A percentile compares a stretch with the other conserved stretches of the same genome.
Conservation (phyloP, 345 rosid genomes). For the Eucalyptus pumila region DNA sequence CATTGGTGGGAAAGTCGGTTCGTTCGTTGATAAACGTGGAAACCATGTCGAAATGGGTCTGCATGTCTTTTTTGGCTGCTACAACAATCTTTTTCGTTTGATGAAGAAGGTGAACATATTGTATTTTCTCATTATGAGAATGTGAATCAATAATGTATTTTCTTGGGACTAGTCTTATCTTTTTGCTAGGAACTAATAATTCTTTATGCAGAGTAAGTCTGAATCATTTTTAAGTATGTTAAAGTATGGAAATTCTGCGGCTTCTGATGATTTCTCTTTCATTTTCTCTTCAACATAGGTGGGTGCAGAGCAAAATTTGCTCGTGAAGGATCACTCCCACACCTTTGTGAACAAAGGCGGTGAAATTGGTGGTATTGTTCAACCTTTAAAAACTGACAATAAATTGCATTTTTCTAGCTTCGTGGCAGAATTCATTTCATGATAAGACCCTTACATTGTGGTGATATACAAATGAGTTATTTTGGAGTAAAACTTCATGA, state of each 20-base stretch:
- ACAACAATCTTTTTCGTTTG: slow-evolving; percentile 90
- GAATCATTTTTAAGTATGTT: background rate
- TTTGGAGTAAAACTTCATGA: background rate
- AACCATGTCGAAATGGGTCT: slow-evolving; percentile 98
- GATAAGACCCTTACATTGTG: background rate
- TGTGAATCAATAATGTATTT: background rate
- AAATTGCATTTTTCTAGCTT: background rate
- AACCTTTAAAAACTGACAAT: background rate
- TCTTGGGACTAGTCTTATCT: background rate
- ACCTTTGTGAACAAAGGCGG: slow-evolving; percentile 93
- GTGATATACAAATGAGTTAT: background rate
- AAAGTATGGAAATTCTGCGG: background rate
- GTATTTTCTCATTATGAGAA: background rate
- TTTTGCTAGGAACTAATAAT: background rate
- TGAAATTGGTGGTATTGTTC: slow-evolving; percentile 58
- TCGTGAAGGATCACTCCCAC: slow-evolving; percentile 94
- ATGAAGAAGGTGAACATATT: slow-evolving; percentile 69
- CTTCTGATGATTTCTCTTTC: background rate
- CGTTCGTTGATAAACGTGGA: slow-evolving; percentile 83
- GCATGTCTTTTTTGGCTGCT: slow-evolving; percentile 98
- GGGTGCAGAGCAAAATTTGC: slow-evolving; percentile 85
- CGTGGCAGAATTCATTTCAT: background rate
- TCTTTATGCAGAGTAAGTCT: background rate
- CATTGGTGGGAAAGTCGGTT: slow-evolving; percentile 99
- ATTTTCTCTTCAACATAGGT: slow-evolving; percentile 31